Evolutionary conservation across 352 stramenopile species (phyloP), one percentile per base, ranked within the genome.

Genomic region (Globisporangium heterothallicum): DNA sequence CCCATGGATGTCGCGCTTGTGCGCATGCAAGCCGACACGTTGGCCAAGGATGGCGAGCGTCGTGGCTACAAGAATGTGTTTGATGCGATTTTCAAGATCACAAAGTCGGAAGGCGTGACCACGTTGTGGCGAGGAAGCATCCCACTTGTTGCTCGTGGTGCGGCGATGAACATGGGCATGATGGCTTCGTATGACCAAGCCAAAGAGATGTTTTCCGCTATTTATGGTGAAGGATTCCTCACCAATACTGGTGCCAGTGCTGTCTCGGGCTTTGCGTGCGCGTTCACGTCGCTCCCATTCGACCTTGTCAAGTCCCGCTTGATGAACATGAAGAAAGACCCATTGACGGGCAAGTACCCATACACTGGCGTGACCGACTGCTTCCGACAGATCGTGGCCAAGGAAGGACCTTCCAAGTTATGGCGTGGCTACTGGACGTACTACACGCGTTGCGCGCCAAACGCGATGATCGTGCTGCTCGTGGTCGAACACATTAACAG

Each of bases 81-180:
- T 59, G 94, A 99, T 75, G 95, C 93, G 18, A 89, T 98, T 27
- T 57, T 90, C 14, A 79, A 92, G 62, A 97, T 98, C 56, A 73
- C 71, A 2, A 62, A 66, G 16, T 73, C 92, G 6, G 93, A 98
- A 51, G 92, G 93, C 29, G 60, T 97, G 2, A 26, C 59, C 18
- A 96, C 90, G 40, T 74, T 98, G 29, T 98, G 89, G 88, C 74
- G 89, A 22, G 93, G 93, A 7, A 93, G 80, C 51, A 69, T 94
- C 32, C 92, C 93, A 19, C 85, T 96, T n/a, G 95, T 99, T 40
- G 84, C 98, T 16, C 86, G 97, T 63, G 97, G 95, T 25, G 98
- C 98, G 53, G 84, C 94, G 51, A 99, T 99, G 95, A 99, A 99
- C 76, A 92, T 99, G n/a, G 96, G 97, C 50, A 99, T 99, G 97